A percentile compares a stretch with the other conserved stretches of the same genome.
phyloP scores from a whole-genome alignment of 352 stramenopile genomes.

The Globisporangium recalcitrans region DNA sequence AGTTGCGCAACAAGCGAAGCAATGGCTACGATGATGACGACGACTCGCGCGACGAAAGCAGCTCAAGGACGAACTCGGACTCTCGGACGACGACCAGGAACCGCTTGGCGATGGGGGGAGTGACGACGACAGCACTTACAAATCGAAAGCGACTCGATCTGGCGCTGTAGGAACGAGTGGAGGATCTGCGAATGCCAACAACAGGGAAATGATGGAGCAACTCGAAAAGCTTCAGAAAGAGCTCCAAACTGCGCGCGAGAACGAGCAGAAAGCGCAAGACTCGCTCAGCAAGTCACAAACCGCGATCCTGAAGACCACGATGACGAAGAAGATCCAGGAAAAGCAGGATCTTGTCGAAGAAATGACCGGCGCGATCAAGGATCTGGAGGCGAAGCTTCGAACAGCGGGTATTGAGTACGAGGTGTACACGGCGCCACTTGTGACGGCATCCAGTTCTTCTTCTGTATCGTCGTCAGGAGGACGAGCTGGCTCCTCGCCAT shows the following conservation, averaged over 20 bases:
- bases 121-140: slow-evolving; percentile 5
- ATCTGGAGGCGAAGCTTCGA: slow-evolving; percentile 56
- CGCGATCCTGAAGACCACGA: slow-evolving; percentile 78
- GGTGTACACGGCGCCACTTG: slow-evolving; percentile 21
- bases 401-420: slow-evolving; percentile 37
- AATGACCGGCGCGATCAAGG: slow-evolving; percentile 52
- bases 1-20: slow-evolving; percentile 24
- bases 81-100: slow-evolving; percentile 57
- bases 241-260: slow-evolving; percentile 48
- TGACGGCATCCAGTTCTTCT: slow-evolving; percentile 8
- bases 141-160: slow-evolving; percentile 5
- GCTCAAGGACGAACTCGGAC: slow-evolving; percentile 75
- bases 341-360: slow-evolving; percentile 64
- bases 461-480: slow-evolving; percentile 2
- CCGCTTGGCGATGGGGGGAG: slow-evolving; percentile 3
- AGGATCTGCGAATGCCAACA: not conserved
- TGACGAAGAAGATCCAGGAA: slow-evolving; percentile 75
- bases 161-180: slow-evolving; percentile 4
- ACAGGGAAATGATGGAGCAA: slow-evolving; percentile 24
- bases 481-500: slow-evolving; percentile 3
- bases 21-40: slow-evolving; percentile 41
- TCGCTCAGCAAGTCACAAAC: slow-evolving; percentile 84
- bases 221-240: slow-evolving; percentile 61
- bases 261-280: slow-evolving; percentile 70
- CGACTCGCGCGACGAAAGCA: slow-evolving; percentile 44